Evolutionary conservation across 73 alveolate species (phyloP).

Genomic region (Paramecium primaurelia): DNA sequence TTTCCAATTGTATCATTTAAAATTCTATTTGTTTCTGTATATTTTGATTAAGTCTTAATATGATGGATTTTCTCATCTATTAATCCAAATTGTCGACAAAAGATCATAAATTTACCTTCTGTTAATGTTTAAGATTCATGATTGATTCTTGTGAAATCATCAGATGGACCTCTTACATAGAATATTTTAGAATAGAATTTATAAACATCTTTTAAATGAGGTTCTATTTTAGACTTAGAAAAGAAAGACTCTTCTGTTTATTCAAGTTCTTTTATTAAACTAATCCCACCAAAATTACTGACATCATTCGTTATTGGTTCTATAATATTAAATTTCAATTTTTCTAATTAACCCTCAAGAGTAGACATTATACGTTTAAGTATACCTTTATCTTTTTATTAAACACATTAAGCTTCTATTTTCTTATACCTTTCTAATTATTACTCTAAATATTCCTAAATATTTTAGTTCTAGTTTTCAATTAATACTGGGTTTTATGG

Average conservation of each 20-base stretch:
- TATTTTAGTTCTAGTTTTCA: not conserved
- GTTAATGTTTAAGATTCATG: constrained; percentile 5
- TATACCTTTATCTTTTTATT: not conserved
- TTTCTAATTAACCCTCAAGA: not conserved
- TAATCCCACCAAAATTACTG: constrained; percentile 38
- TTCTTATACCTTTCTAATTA: not conserved
- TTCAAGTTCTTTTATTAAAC: constrained; percentile 22
- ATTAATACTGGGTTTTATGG: not conserved
- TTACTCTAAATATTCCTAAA: not conserved
- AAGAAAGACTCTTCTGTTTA: not conserved
- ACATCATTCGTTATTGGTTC: not conserved
- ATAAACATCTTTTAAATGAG: not conserved
- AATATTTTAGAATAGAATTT: constrained; percentile 17
- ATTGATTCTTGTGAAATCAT: constrained; percentile 5
- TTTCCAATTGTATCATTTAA: not conserved
- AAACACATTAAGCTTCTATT: not conserved
- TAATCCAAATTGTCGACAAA: constrained; percentile 30
- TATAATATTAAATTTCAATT: not conserved
- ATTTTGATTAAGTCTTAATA: not conserved
- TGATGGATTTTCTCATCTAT: constrained; percentile 33
- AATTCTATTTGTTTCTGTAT: not conserved
- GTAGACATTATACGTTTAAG: not conserved
- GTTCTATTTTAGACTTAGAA: not conserved
- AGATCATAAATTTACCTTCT: constrained; percentile 26
- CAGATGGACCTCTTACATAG: constrained; percentile 19